Evolutionary conservation across 1,284 basidiomycete species (phyloP).

Genomic region (Leccinum subrobustum): DNA sequence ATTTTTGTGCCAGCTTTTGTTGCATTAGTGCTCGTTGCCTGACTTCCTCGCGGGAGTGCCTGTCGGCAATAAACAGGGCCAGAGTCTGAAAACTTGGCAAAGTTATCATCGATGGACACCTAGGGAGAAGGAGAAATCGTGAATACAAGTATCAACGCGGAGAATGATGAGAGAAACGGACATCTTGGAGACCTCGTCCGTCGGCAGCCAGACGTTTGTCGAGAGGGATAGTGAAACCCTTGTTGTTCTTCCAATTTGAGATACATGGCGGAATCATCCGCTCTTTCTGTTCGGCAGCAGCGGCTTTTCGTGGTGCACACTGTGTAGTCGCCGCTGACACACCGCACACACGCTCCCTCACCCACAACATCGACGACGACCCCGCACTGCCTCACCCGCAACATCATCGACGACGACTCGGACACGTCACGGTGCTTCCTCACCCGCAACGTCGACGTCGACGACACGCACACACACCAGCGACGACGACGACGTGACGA

Average conservation of each 20-base stretch:
- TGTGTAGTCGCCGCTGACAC: too few species aligned
- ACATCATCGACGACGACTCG: too few species aligned
- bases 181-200: constrained; percentile 95
- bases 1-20: constrained; percentile 96
- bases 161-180: constrained; percentile 43
- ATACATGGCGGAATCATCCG: constrained; percentile 99
- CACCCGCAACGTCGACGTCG: too few species aligned
- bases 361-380: too few species aligned
- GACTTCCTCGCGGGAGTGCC: constrained; percentile 97
- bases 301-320: constrained; percentile 67
- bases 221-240: constrained; percentile 98
- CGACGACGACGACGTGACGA: too few species aligned
- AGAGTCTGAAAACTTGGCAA: constrained; percentile 94
- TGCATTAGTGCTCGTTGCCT: constrained; percentile 96
- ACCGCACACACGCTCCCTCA: too few species aligned
- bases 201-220: constrained; percentile 99
- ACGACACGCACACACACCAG: too few species aligned
- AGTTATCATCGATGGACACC: constrained; percentile 99
- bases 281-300: constrained; percentile 97
- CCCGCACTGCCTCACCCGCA: too few species aligned
- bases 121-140: constrained; percentile 32
- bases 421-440: too few species aligned
- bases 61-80: constrained; percentile 93
- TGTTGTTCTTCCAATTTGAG: constrained; percentile 99
- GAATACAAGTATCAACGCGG: background rate